Evolutionary conservation across 1,284 basidiomycete species (phyloP), one percentile per base, ranked within the genome.

Genomic region (Cerrena zonata): DNA sequence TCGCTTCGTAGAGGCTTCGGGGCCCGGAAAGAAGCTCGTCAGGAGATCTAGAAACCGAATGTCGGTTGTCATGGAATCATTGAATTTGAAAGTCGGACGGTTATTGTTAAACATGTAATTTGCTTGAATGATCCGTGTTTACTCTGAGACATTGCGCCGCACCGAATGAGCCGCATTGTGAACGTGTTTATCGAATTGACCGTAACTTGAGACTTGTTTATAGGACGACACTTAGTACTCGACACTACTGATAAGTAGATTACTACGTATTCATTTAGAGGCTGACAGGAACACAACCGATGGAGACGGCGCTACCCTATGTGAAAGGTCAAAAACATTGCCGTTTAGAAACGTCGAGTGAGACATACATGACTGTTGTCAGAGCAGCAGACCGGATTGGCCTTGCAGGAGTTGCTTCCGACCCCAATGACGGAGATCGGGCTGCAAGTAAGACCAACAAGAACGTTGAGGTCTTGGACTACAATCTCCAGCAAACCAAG

Each of bases 341-440:
- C 34, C 40, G 18, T 25, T 10, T n/a, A 22, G 37, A 39, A 40
- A 41, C n/a, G 25, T n/a, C n/a, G 41, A 22, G 26, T 19, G 47
- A n/a, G 11, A 44, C 48, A 5, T 44, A 49, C 48, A 26, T 30
- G 24, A 23, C 27, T 49, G 48, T 49, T 49, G 25, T 49, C 26
- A 12, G 43, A n/a, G 41, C 48, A 49, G 41, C 48, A 49, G 18
- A 49, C 48, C 24, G 48, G 23, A 25, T 12, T 30, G 22, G 40
- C 48, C 18, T 13, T 19, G 48, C 51, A 52, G 34, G 25, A 25
- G 5, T 19, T 22, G 24, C 51, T 41, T 13, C 51, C 51, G 21
- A 52, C 51, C 5, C 51, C 51, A 15, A 52, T 41, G 47, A 56
- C 56, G 26, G 43, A 53, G 50, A 58, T 56, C 25, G 57, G 57